Evolutionary conservation across 257 asterid species (phyloP).

Genomic region (Rauvolfia tetraphylla): DNA sequence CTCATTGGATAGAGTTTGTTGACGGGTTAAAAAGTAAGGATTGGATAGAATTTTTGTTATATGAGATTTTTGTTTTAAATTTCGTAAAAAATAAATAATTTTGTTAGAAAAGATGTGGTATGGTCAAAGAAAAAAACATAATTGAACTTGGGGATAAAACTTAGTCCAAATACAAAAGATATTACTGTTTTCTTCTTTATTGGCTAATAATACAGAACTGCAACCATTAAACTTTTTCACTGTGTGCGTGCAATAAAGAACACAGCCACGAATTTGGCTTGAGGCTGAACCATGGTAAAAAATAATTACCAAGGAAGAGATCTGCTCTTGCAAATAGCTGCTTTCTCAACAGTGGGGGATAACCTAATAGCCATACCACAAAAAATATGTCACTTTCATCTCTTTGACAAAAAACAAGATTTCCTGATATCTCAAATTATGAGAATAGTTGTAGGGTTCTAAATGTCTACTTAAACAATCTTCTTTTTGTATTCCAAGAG

Average conservation of each 20-base stretch:
- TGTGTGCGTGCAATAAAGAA: too few relatives aligned
- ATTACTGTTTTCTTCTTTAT: neutral
- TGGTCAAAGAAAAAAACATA: too few relatives aligned
- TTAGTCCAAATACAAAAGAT: too few relatives aligned
- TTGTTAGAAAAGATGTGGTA: too few relatives aligned
- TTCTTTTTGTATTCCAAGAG: neutral
- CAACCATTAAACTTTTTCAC: neutral
- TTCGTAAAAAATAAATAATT: too few relatives aligned
- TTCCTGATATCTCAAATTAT: neutral
- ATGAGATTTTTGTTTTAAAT: too few relatives aligned
- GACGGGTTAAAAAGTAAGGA: too few relatives aligned
- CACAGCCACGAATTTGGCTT: neutral
- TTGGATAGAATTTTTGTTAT: too few relatives aligned
- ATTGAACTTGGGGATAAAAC: too few relatives aligned
- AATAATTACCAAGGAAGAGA: neutral
- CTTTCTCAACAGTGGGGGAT: neutral
- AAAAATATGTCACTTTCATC: neutral
- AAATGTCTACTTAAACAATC: neutral
- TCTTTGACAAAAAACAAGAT: neutral
- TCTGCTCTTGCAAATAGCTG: neutral
- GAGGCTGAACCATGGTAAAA: too few relatives aligned
- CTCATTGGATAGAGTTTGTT: neutral
- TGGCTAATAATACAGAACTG: neutral
- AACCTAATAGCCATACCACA: too few relatives aligned
- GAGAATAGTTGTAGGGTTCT: neutral